Evolutionary conservation across 2,329 filamentous ascomycete genomes (phyloP).

Genomic region (Exophiala alcalophila): DNA sequence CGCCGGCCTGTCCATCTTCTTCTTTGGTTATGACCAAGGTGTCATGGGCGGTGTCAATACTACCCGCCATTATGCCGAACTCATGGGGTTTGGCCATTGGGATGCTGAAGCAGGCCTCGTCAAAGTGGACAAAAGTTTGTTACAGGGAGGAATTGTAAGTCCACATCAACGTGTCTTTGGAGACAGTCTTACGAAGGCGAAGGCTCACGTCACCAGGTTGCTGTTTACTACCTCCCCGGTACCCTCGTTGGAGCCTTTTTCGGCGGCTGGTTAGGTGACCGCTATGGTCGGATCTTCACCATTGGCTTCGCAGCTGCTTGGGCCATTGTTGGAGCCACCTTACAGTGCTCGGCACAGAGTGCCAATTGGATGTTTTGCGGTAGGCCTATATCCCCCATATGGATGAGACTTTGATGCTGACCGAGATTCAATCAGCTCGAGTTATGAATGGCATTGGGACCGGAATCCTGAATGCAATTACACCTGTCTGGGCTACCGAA

Average conservation of each 20-base stretch:
- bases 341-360: constrained; percentile 66
- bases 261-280: constrained; percentile 64
- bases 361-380: constrained; percentile 64
- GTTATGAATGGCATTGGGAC: constrained; percentile 65
- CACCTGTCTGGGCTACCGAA: constrained; percentile 70
- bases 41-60: constrained; percentile 53
- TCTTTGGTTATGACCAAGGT: constrained; percentile 60
- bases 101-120: constrained; percentile 47
- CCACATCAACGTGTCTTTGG: no score
- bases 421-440: constrained; percentile 41
- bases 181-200: no score
- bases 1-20: constrained; percentile 64
- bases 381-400: not conserved
- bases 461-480: constrained; percentile 67
- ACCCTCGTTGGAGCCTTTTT: constrained; percentile 62
- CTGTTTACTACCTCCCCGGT: constrained; percentile 54
- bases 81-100: constrained; percentile 64
- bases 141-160: constrained; percentile 62
- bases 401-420: not conserved
- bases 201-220: not conserved
- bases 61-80: constrained; percentile 59
- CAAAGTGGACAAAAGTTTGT: constrained; percentile 57
- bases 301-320: constrained; percentile 59
- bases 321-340: constrained; percentile 58
- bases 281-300: constrained; percentile 60